A percentile compares a stretch with the other conserved stretches of the same genome.
phyloP scores from a whole-genome alignment of 306 rosid genomes.

The Boehmeria nivea region DNA sequence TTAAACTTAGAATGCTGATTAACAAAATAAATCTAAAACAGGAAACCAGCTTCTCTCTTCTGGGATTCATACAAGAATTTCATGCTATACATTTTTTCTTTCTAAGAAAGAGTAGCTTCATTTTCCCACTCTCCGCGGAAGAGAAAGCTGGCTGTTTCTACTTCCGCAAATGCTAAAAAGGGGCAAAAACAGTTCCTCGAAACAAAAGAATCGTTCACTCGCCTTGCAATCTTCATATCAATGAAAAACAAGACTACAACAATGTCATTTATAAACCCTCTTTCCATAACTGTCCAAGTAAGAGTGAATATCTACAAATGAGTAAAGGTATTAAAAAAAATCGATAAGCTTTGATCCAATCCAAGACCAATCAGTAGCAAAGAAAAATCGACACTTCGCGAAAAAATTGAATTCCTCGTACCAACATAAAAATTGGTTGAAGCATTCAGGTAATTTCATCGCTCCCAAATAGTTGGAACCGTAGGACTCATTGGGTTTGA shows the following conservation, averaged over 20 bases:
- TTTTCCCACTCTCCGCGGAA: too few species aligned
- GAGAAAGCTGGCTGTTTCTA: too few species aligned
- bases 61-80: too few species aligned
- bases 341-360: neutral
- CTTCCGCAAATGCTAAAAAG: too few species aligned
- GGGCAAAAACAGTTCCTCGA: too few species aligned
- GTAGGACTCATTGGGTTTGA: slow-evolving; percentile 16
- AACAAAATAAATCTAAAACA: too few species aligned
- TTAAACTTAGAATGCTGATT: too few species aligned
- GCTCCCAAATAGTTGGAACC: slow-evolving; percentile 11
- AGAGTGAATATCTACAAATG: neutral
- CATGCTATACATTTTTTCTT: too few species aligned
- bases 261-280: too few species aligned
- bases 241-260: neutral
- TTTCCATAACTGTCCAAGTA: too few species aligned
- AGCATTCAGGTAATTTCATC: slow-evolving; percentile 14
- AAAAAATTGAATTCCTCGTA: slow-evolving; percentile 10
- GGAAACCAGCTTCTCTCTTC: too few species aligned
- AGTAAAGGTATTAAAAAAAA: neutral
- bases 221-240: neutral
- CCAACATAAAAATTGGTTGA: slow-evolving; percentile 23
- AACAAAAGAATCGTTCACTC: neutral
- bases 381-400: slow-evolving; percentile 1
- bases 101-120: too few species aligned
- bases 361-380: slow-evolving; percentile 4